phyloP scores from a whole-genome alignment of 2,329 filamentous ascomycete genomes.

The Neopestalotiopsis sp. region DNA sequence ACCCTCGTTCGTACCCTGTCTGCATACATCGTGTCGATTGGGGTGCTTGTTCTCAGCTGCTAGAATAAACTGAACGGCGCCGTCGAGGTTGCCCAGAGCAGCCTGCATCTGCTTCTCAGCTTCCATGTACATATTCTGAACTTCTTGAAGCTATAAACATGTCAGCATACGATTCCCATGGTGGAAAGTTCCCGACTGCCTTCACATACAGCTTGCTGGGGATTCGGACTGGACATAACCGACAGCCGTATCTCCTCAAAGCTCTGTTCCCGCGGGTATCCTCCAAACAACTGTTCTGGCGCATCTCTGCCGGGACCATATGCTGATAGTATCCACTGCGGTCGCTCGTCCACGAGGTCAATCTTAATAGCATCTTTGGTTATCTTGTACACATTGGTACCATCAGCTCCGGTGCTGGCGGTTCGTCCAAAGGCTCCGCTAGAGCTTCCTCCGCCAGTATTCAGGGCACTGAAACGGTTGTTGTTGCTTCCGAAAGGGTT shows the following conservation, averaged over 20 bases:
- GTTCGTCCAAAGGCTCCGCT: constrained; percentile 17
- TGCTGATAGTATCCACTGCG: constrained; percentile 84
- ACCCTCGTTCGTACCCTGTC: constrained; percentile 48
- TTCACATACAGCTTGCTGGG: constrained; percentile 50
- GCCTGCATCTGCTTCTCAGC: constrained; percentile 74
- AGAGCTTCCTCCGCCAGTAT: constrained; percentile 20
- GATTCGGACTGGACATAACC: constrained; percentile 56
- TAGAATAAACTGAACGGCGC: constrained; percentile 73
- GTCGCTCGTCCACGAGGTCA: constrained; percentile 74
- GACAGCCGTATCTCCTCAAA: constrained; percentile 86
- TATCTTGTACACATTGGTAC: constrained; percentile 53
- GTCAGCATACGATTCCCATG: too few relatives aligned
- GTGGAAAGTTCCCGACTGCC: constrained; percentile 11
- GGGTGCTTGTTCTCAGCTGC: constrained; percentile 73
- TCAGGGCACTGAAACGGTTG: constrained; percentile 38
- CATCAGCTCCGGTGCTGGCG: constrained; percentile 14
- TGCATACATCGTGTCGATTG: constrained; percentile 72
- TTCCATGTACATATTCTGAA: constrained; percentile 65
- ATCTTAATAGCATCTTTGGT: constrained; percentile 63
- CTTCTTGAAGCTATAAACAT: constrained; percentile 59
- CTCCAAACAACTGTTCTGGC: constrained; percentile 84
- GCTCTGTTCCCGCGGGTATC: constrained; percentile 79
- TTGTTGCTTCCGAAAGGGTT: constrained; percentile 37
- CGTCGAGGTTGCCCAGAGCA: constrained; percentile 72
- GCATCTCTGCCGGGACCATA: constrained; percentile 81